phyloP scores from a whole-genome alignment of 768 basidiomycete species.

The Pulveroboletus ravenelii region DNA sequence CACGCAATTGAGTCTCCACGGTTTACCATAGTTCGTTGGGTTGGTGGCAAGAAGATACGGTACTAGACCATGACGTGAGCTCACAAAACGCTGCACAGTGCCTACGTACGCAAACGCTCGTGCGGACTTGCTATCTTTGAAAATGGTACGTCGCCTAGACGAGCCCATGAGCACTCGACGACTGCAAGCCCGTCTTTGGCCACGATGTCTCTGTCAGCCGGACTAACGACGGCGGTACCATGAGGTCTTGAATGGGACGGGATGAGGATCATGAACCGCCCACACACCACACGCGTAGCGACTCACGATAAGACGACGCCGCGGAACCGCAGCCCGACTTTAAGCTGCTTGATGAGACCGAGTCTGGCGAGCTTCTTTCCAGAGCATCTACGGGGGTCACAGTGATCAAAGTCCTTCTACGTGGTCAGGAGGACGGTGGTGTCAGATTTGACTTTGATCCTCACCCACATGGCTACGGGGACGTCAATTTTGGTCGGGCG shows the following conservation, averaged over 20 bases:
- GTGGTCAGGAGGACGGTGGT: neutral
- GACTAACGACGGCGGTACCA: slow-evolving; percentile 71
- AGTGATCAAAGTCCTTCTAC: slow-evolving; percentile 90
- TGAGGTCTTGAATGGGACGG: slow-evolving; percentile 57
- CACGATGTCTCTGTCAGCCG: slow-evolving; percentile 80
- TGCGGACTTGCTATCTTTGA: slow-evolving; percentile 89
- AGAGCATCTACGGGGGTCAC: slow-evolving; percentile 82
- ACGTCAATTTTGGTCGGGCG: slow-evolving; percentile 35
- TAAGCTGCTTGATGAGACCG: slow-evolving; percentile 78
- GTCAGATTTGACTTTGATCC: slow-evolving; percentile 27
- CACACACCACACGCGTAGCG: neutral
- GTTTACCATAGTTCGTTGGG: slow-evolving; percentile 97
- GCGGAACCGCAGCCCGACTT: slow-evolving; percentile 80
- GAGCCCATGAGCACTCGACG: slow-evolving; percentile 99
- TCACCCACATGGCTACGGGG: slow-evolving; percentile 95
- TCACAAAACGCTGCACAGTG: neutral
- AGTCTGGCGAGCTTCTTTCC: slow-evolving; percentile 90
- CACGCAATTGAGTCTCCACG: slow-evolving; percentile 93
- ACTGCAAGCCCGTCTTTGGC: slow-evolving; percentile 78
- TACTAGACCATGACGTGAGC: slow-evolving; percentile 44
- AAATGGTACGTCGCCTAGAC: slow-evolving; percentile 92
- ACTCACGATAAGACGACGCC: slow-evolving; percentile 93
- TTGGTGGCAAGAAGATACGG: slow-evolving; percentile 95
- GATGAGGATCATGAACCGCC: neutral
- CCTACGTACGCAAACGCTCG: slow-evolving; percentile 75